Percentiles rank a stretch among this genome's conserved stretches.
These are phyloP conservation scores for Phytophthora megakarya DNA, from an alignment of 352 stramenopile species.

Conservation along the genomic window DNA sequence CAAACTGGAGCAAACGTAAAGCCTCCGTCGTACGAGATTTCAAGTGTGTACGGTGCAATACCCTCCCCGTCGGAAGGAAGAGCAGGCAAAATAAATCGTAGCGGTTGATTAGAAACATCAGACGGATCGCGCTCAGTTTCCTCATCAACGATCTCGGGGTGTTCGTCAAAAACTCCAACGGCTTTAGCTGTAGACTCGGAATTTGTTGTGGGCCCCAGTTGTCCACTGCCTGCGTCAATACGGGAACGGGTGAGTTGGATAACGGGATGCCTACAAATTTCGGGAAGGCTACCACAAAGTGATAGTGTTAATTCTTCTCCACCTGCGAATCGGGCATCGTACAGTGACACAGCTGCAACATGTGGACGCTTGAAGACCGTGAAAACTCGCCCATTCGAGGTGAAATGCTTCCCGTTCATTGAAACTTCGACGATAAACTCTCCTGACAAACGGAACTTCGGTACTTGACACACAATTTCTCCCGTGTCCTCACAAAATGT, in stretches of 20 bases:
- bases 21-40: slow-evolving; percentile 68
- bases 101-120: slow-evolving; percentile 13
- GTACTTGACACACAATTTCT: slow-evolving; percentile 68
- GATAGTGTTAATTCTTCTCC: slow-evolving; percentile 43
- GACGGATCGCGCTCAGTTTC: slow-evolving; percentile 18
- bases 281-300: slow-evolving; percentile 47
- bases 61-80: slow-evolving; percentile 23
- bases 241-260: slow-evolving; percentile 47
- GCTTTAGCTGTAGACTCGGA: background rate
- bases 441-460: slow-evolving; percentile 64
- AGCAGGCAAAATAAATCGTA: slow-evolving; percentile 37
- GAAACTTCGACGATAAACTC: slow-evolving; percentile 75
- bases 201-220: background rate
- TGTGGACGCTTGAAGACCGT: slow-evolving; percentile 55
- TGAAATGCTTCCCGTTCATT: slow-evolving; percentile 85
- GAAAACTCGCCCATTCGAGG: slow-evolving; percentile 57
- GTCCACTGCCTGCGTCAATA: slow-evolving; percentile 11
- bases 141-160: slow-evolving; percentile 14
- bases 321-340: slow-evolving; percentile 40
- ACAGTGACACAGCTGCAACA: slow-evolving; percentile 45
- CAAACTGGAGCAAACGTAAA: slow-evolving; percentile 46
- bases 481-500: slow-evolving; percentile 39
- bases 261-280: slow-evolving; percentile 36
- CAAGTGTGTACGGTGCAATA: slow-evolving; percentile 43
- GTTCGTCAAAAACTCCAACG: slow-evolving; percentile 25